phyloP scores from a whole-genome alignment of 148 eudicot genomes.

The Cornus kousa region DNA sequence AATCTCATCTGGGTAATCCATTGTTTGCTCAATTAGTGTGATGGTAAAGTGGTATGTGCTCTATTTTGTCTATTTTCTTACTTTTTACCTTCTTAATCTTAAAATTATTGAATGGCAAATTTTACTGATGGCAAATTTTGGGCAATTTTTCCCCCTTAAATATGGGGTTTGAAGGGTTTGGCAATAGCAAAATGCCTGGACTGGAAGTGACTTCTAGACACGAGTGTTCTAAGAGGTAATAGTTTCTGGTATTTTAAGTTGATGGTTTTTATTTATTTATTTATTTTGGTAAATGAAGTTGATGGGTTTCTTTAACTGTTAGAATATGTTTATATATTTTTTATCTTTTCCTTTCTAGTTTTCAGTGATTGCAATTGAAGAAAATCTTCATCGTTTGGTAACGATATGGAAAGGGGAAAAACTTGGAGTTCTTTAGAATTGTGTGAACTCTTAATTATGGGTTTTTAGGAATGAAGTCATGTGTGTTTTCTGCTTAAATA shows the following conservation, averaged over 20 bases:
- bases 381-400: neutral
- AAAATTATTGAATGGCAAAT: neutral
- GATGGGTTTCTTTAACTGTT: conserved; percentile 10
- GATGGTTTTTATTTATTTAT: neutral
- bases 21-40: conserved; percentile 13
- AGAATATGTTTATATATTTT: neutral
- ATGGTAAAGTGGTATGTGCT: conserved; percentile 9
- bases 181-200: conserved; percentile 34
- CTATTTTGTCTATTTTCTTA: neutral
- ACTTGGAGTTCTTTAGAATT: neutral
- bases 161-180: conserved; percentile 55
- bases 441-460: conserved; percentile 3
- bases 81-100: neutral
- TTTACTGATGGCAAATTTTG: neutral
- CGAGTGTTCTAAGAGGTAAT: conserved; percentile 64
- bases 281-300: conserved; percentile 6
- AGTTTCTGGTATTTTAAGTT: neutral
- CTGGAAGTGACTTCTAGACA: conserved; percentile 34
- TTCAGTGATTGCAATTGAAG: neutral
- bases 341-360: neutral
- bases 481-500: neutral
- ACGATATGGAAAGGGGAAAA: neutral
- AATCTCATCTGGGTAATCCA: conserved; percentile 16
- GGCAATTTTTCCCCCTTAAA: conserved; percentile 14
- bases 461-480: neutral